Conservation (phyloP, 495 filamentous ascomycete species). For the Glonium stellatum region DNA sequence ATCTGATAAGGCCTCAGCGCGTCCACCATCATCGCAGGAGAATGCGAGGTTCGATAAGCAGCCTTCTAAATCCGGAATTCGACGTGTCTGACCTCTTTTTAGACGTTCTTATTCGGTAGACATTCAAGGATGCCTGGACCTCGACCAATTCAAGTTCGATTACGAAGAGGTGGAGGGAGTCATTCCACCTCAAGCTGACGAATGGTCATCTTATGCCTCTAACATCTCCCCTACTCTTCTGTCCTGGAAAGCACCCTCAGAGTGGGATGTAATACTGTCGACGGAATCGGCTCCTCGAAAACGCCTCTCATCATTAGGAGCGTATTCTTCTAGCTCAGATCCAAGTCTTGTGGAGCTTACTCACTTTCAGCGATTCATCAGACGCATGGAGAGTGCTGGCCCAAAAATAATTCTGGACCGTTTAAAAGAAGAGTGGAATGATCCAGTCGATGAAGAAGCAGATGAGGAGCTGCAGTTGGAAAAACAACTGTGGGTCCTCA, state of each 20-base stretch:
- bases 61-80: not conserved
- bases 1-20: not conserved
- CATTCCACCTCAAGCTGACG: not conserved
- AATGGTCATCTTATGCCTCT: slow-evolving; percentile 8
- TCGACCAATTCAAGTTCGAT: slow-evolving; percentile 6
- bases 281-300: slow-evolving; percentile 1
- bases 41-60: slow-evolving; percentile 6
- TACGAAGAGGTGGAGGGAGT: slow-evolving; percentile 1
- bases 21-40: not conserved
- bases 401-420: slow-evolving; percentile 29
- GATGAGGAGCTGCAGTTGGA: slow-evolving; percentile 25
- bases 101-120: slow-evolving; percentile 17
- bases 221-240: slow-evolving; percentile 9
- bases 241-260: slow-evolving; percentile 20
- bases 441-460: slow-evolving; percentile 22
- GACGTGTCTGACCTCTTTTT: not conserved
- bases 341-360: slow-evolving; percentile 8
- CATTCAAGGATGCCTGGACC: slow-evolving; percentile 22
- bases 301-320: slow-evolving; percentile 7
- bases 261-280: slow-evolving; percentile 20
- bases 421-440: slow-evolving; percentile 28
- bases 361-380: slow-evolving; percentile 31
- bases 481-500: slow-evolving; percentile 32
- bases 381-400: slow-evolving; percentile 29
- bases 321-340: not conserved